These are phyloP conservation scores for Porogramme epimiltina DNA, from an alignment of 1,284 basidiomycete species.

Conservation along the genomic window DNA sequence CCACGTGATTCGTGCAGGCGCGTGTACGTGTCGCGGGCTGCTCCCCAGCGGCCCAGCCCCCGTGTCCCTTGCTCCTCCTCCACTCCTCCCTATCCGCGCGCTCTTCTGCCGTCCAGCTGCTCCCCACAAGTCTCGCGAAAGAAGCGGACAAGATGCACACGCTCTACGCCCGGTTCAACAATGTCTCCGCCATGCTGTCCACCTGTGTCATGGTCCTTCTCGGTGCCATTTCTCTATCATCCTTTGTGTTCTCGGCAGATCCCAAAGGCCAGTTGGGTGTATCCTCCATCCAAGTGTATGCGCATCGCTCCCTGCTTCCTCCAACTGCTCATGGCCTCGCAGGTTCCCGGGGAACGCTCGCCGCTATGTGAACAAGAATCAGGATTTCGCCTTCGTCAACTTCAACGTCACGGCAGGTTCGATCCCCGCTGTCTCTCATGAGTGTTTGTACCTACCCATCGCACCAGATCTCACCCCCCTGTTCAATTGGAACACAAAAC, in stretches of 20 bases:
- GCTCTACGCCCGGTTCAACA: slow-evolving; percentile 69
- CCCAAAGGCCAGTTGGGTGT: slow-evolving; percentile 53
- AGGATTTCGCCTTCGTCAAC: slow-evolving; percentile 75
- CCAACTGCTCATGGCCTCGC: not conserved
- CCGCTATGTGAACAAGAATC: slow-evolving; percentile 56
- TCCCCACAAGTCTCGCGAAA: no score
- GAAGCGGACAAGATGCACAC: slow-evolving; percentile 57
- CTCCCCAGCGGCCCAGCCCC: not conserved
- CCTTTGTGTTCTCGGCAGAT: slow-evolving; percentile 62
- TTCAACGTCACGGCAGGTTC: slow-evolving; percentile 79
- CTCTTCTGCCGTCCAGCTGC: not conserved
- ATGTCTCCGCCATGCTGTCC: slow-evolving; percentile 72
- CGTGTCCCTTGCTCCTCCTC: not conserved
- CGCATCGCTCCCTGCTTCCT: slow-evolving; percentile 11
- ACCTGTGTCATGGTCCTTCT: slow-evolving; percentile 82
- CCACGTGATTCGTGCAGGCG: not conserved
- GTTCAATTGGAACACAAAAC: slow-evolving; percentile 95
- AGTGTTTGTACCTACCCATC: not conserved
- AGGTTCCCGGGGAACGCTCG: slow-evolving; percentile 59
- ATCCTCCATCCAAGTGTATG: slow-evolving; percentile 31
- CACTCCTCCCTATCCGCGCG: not conserved
- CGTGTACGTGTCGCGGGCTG: not conserved
- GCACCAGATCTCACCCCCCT: slow-evolving; percentile 76
- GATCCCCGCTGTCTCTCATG: slow-evolving; percentile 24
- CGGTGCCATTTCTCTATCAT: slow-evolving; percentile 70